These are phyloP conservation scores for Purshia tridentata DNA, from an alignment of 306 rosid species.

Conservation along the genomic window DNA sequence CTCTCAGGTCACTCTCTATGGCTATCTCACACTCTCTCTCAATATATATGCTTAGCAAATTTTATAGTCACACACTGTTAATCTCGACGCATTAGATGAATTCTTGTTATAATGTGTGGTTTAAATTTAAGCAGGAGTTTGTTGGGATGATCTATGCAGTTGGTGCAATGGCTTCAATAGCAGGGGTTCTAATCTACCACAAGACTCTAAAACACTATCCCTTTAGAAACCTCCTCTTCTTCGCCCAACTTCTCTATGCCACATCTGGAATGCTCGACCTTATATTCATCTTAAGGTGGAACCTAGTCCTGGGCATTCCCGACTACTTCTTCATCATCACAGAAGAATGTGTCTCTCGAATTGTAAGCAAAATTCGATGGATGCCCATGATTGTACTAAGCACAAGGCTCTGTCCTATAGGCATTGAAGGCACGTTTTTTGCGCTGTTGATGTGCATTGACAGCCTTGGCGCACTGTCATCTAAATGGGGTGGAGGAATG, in stretches of 20 bases:
- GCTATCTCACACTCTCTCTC: too few relatives aligned
- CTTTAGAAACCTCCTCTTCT: constrained; percentile 52
- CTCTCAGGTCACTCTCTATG: constrained; percentile 52
- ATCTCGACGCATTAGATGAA: too few relatives aligned
- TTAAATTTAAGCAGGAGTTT: constrained; percentile 48
- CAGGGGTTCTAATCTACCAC: constrained; percentile 81
- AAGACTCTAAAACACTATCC: constrained; percentile 57
- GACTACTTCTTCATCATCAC: constrained; percentile 55
- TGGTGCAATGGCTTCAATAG: constrained; percentile 66
- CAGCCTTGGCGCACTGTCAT: constrained; percentile 50
- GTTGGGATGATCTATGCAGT: constrained; percentile 71
- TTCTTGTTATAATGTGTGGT: too few relatives aligned
- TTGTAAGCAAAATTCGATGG: constrained; percentile 55
- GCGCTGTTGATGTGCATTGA: constrained; percentile 74
- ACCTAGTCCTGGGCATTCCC: constrained; percentile 54
- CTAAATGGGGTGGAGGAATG: constrained; percentile 62
- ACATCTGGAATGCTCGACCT: constrained; percentile 63
- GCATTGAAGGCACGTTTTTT: constrained; percentile 81
- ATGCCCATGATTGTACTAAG: constrained; percentile 75
- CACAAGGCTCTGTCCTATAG: constrained; percentile 61
- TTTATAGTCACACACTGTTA: too few relatives aligned
- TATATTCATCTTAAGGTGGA: constrained; percentile 62
- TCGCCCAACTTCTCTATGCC: constrained; percentile 61
- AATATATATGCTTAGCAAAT: too few relatives aligned
- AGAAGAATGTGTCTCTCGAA: constrained; percentile 52